phyloP scores from a whole-genome alignment of 495 filamentous ascomycete genomes.

The Penicillium desertorum region DNA sequence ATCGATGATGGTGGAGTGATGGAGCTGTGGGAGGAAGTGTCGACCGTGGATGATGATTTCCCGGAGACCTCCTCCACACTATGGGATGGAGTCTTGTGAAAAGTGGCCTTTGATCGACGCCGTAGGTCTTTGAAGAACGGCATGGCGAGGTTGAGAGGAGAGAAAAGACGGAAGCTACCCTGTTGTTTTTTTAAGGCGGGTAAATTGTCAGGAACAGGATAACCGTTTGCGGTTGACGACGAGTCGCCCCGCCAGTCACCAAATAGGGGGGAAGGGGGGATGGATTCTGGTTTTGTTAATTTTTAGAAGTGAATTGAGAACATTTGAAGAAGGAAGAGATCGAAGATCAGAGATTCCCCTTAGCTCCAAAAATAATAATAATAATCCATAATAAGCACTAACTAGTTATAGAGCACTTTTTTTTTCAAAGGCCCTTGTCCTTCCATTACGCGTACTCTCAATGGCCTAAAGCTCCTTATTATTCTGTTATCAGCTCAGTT shows the following conservation, averaged over 20 bases:
- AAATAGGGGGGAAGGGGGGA: constrained; percentile 4
- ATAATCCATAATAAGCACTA: background rate
- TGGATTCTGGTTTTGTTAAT: constrained; percentile 2
- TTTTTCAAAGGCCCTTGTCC: background rate
- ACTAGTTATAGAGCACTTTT: background rate
- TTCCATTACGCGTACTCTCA: constrained; percentile 26
- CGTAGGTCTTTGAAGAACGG: constrained; percentile 77
- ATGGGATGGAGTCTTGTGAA: constrained; percentile 54
- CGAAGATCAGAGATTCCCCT: background rate
- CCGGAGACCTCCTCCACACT: constrained; percentile 52
- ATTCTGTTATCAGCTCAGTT: background rate
- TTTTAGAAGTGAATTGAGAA: background rate
- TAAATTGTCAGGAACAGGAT: constrained; percentile 26
- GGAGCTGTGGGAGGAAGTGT: constrained; percentile 54
- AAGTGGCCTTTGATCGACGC: constrained; percentile 67
- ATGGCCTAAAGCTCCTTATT: background rate
- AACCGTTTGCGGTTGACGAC: constrained; percentile 41
- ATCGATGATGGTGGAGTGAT: constrained; percentile 61
- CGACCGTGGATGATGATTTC: constrained; percentile 65
- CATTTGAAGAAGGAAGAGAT: constrained; percentile 4
- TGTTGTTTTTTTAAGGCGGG: background rate
- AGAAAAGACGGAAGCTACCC: background rate
- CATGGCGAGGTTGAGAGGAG: constrained; percentile 34
- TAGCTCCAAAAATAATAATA: background rate
- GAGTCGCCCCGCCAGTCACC: constrained; percentile 23